Conservation (phyloP, 805 yeast species). For the Monosporozyma servazzii region DNA sequence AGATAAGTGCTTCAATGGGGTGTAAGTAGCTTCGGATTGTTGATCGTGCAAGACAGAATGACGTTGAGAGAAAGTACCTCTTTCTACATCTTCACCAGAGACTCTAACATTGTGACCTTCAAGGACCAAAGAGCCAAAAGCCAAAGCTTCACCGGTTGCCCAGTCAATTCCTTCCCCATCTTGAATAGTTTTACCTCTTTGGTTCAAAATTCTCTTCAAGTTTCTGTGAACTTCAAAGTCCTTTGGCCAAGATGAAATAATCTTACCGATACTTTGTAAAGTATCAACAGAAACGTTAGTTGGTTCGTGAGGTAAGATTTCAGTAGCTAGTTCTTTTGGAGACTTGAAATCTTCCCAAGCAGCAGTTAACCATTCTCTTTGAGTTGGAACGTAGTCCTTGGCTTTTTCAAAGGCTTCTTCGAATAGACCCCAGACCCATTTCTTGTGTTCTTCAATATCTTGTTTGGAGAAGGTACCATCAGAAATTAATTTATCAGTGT, state of each 20-base stretch:
- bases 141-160: conserved; percentile 99
- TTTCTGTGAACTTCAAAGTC: conserved; percentile 88
- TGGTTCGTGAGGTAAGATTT: conserved; percentile 91
- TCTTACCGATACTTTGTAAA: conserved; percentile 69
- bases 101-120: conserved; percentile 97
- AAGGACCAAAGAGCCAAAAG: conserved; percentile 81
- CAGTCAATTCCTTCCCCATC: conserved; percentile 93
- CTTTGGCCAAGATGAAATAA: conserved; percentile 76
- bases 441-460: conserved; percentile 91
- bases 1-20: conserved; percentile 74
- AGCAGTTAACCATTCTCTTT: conserved; percentile 96
- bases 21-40: conserved; percentile 68
- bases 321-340: conserved; percentile 92
- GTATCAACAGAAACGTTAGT: conserved; percentile 71
- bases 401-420: conserved; percentile 86
- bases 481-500: conserved; percentile 64
- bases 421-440: conserved; percentile 93
- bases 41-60: conserved; percentile 98
- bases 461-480: conserved; percentile 86
- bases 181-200: conserved; percentile 79
- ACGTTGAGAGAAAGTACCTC: conserved; percentile 99
- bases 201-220: conserved; percentile 84
- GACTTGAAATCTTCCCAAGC: conserved; percentile 99
- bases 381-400: conserved; percentile 81
- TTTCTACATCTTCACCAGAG: conserved; percentile 98